Evolutionary conservation across 345 rosid species (phyloP).

Genomic region (Rubroshorea leprosula): DNA sequence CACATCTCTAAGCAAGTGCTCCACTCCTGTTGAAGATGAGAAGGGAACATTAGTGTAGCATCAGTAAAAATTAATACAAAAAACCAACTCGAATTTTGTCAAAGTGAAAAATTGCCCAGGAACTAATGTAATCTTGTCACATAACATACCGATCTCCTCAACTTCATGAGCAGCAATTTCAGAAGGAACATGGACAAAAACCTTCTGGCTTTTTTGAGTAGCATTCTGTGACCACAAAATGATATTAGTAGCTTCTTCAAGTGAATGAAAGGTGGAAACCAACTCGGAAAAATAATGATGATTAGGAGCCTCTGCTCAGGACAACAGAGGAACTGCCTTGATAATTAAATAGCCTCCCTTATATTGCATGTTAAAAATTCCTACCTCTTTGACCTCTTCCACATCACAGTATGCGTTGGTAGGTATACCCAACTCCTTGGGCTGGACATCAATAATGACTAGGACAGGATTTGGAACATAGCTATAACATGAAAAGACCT

Average conservation of each 20-base stretch:
- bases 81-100: neutral
- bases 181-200: slow-evolving; percentile 69
- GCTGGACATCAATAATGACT: slow-evolving; percentile 92
- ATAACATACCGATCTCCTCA: slow-evolving; percentile 68
- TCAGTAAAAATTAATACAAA: neutral
- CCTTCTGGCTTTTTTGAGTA: slow-evolving; percentile 86
- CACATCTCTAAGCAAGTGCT: slow-evolving; percentile 62
- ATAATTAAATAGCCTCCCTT: neutral
- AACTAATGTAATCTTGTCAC: neutral
- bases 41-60: neutral
- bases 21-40: slow-evolving; percentile 42
- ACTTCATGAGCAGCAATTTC: slow-evolving; percentile 89
- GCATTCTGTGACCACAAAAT: slow-evolving; percentile 49
- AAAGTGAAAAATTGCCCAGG: neutral
- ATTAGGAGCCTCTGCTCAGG: neutral
- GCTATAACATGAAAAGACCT: slow-evolving; percentile 31
- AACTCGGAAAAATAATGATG: neutral
- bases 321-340: neutral
- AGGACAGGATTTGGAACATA: slow-evolving; percentile 84
- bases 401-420: slow-evolving; percentile 83
- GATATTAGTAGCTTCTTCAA: neutral
- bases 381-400: slow-evolving; percentile 76
- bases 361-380: slow-evolving; percentile 1
- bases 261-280: neutral
- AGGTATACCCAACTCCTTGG: slow-evolving; percentile 84